Evolutionary conservation across 768 basidiomycete genomes (phyloP), one percentile per base, ranked within the genome.

Genomic region (Mycena vitilis): DNA sequence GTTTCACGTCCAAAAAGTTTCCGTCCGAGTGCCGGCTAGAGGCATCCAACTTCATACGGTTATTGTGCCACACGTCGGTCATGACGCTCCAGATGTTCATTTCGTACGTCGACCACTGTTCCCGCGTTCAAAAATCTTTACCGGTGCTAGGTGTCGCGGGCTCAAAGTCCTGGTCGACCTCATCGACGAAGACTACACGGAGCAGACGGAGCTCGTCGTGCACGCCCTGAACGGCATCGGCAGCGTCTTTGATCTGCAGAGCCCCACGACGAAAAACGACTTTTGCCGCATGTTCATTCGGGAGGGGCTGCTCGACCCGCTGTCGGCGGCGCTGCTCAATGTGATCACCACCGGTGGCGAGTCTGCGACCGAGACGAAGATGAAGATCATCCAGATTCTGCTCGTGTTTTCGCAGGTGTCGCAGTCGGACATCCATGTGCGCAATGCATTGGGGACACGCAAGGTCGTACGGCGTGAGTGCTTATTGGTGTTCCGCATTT

Each of bases 51-150:
- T 98, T 99, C 78, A 94, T 99, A 60, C 91, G 94, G 34, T 81
- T 96, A 16, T 87, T 99, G 30, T 98, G 97, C 77, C 90, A 95
- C 75, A 93, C 95, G 0, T 98, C 97, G 2, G 91, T 95, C 13
- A 80, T 98, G 70, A 99, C 97, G 2, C 81, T 99, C 45, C 97
- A 99, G 76, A 99, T 98, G 97, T 98, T 99, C 81, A 98, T 99
- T 69, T 94, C 95, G 95, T 96, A 76, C 66, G 95, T 40, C 40
- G 5, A n/a, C 5, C 30, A 30, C 2, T 30, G 30, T 40, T 60
- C 12, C 25, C 15, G 38, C 45, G 20, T 18, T 15, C 15, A 54
- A 48, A 12, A 34, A 4, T 11, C 16, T 47, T 53, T 0, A 36
- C 38, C 12, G 20, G 8, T 40, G 68, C 20, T 68, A 97, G 95